Base-by-base conservation (phyloP, 2,329 filamentous ascomycete genomes). In the Chrysoporthe cubensis region DNA sequence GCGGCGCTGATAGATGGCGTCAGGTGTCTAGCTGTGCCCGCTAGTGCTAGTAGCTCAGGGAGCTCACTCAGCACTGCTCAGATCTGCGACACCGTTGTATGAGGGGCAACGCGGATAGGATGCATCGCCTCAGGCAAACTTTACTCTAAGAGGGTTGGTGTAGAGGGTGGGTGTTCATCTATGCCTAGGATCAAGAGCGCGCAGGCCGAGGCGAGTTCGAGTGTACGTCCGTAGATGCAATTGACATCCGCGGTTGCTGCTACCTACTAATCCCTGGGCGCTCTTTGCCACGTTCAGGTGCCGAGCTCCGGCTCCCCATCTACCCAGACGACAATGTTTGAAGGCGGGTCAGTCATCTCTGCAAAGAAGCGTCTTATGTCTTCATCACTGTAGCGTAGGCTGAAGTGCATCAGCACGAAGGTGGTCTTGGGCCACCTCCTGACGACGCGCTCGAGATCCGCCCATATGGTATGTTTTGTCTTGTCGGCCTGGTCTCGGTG, bases 391-490 rank as follows among this genome's bases (percentile, higher is more conserved):
- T 84, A 84, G 42, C 83, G 73, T 73, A 84, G 69, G 68, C 82
- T 84, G 66, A 84, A 84, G 71, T 84, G 82, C 71, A 74, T 84
- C 58, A 84, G 68, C 37, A 85, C 77, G 73, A 84, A 85, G 4
- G 76, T 81, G 9, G 81, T 84, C 54, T 65, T 65, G 0, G 78
- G 78, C 78, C 80, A 83, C 66, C 74, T 77, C 40, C 81, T 73
- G 26, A 84, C 75, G 4, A 84, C 79, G 18, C 72, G 74, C 70
- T 84, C 82, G 57, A 85, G 71, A 54, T 84, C 82, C 16, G 71
- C 71, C 82, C 82, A 85, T 37, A 79, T 72, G 0, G 82, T 84
- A 69, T 84, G 83, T 71, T 82, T 82, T 5, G 83, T 84, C 74
- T 79, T 79, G 11, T 74, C 76, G 1, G 82, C 82, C 74, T 83